Base-by-base conservation (phyloP, 305 asterid genomes). In the Rubia balearica region DNA sequence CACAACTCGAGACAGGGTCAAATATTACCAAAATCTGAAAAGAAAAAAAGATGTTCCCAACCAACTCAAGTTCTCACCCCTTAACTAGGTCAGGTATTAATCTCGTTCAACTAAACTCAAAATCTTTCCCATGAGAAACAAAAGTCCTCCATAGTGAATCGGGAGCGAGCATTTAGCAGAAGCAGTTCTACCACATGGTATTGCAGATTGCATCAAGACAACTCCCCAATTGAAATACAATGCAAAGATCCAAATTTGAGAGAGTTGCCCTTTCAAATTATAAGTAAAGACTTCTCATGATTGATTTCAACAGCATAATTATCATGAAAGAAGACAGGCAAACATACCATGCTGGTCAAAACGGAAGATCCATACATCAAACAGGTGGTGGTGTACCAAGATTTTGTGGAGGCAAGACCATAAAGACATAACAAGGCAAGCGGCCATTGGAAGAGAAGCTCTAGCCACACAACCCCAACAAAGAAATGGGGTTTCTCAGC, bases 371-470 rank as follows among this genome's bases (percentile, higher is more conserved):
- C 99, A 80, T 83, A 91, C 24, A 91, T 65, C 93, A 94, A 86
- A 80, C 92, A 91, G 78, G 95, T 81, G 80, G 96, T 88, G 83
- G 73, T 77, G 68, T 86, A 61, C 99, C 99, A 94, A 42, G 99
- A 77, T 69, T 86, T 94, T 12, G 87, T 83, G 38, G 90, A 80
- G 14, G 71, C 84, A 70, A 94, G 86, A 19, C 82, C 95, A 61
- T 90, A 89, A 43, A 86, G 77, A 65, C 72, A 80, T 22, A 88
- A 79, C 30, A 91, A 17, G 48, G 95, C 83, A 48, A 94, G 96
- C 64, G 97, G 97, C 95, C 97, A 90, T 71, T 88, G 93, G 79
- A 89, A 86, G 48, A 91, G 45, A 21, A 94, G 96, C 84, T 94
- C 96, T 22, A 91, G 49, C 95, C 92, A 87, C 45, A 94, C 75